These are phyloP conservation scores for Colletotrichum aenigma DNA, from an alignment of 2,329 filamentous ascomycete genomes.

Conservation along the genomic window DNA sequence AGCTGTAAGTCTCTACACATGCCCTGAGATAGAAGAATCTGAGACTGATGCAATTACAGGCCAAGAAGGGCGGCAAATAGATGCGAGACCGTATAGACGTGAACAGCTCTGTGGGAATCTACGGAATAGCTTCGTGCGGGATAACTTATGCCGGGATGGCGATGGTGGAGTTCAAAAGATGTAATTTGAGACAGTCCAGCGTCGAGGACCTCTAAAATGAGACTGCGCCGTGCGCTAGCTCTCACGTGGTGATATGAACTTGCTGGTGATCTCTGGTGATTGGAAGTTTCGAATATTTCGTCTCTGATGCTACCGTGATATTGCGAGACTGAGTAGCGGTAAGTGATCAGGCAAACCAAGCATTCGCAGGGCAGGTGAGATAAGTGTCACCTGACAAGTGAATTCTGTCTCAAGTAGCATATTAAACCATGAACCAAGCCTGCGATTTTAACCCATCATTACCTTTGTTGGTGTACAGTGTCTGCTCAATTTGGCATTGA, in stretches of 20 bases:
- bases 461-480: too few relatives aligned
- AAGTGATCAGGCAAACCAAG: too few relatives aligned
- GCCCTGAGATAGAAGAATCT: accelerated
- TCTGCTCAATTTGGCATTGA: too few relatives aligned
- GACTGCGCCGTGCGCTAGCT: background rate
- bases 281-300: background rate
- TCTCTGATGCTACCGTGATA: accelerated
- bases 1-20: background rate
- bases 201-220: background rate
- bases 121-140: background rate
- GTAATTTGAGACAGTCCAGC: background rate
- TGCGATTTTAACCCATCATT: too few relatives aligned
- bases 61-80: background rate
- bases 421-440: too few relatives aligned
- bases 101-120: background rate
- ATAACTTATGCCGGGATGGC: background rate
- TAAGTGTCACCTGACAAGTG: too few relatives aligned
- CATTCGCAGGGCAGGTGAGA: too few relatives aligned
- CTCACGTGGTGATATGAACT: accelerated
- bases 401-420: too few relatives aligned
- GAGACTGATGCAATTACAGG: background rate
- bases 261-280: background rate
- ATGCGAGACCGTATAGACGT: accelerated
- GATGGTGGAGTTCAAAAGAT: background rate
- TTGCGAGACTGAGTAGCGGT: background rate